Base-by-base conservation (phyloP, 352 stramenopile genomes). In the Pythium dissimile region DNA sequence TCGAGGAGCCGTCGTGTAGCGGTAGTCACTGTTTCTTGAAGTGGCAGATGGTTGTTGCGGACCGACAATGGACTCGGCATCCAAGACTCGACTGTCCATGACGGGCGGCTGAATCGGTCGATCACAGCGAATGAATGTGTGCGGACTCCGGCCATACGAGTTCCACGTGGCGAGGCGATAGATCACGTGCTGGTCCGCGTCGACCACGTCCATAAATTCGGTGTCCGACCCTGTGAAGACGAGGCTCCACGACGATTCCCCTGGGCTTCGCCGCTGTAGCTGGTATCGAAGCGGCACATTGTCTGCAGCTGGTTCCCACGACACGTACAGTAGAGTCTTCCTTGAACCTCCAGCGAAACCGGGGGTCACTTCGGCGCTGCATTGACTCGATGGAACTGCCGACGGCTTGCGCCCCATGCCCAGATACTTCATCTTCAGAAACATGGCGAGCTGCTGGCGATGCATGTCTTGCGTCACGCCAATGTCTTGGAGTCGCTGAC, bases 151-250 rank as follows among this genome's bases (percentile, higher is more conserved):
- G 20, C 84, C 84, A 32, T 91, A 94, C 13, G 84, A 86, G 50
- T 92, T 94, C 82, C 84, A 94, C 0, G 80, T 88, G 38, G 84
- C 82, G 2, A 94, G 65, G 9, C 83, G 80, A 51, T 91, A 94
- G 8, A 88, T 73, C 3, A 89, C 67, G 45, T 85, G 77, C 38
- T 82, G 66, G 7, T 75, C 65, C 16, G 62, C 54, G 13, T 82
- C 65, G 12, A 88, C 69, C 15, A 87, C 58, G 49, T 92, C 82
- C 39, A 89, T 64, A 64, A 87, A 89, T 52, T 92, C 82, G 1
- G 73, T 80, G 32, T 92, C 82, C 0, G 77, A 68, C 20, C 82
- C 82, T 7, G 71, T 73, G 65, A 78, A 88, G 31, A 88, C 79
- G 2, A 80, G 51, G 12, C 54, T 64, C 82, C 82, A 92, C n/a